A percentile compares a stretch with the other conserved stretches of the same genome.
These are phyloP conservation scores for Pisolithus thermaeus DNA, from an alignment of 1,284 basidiomycete genomes.

Conservation along the genomic window DNA sequence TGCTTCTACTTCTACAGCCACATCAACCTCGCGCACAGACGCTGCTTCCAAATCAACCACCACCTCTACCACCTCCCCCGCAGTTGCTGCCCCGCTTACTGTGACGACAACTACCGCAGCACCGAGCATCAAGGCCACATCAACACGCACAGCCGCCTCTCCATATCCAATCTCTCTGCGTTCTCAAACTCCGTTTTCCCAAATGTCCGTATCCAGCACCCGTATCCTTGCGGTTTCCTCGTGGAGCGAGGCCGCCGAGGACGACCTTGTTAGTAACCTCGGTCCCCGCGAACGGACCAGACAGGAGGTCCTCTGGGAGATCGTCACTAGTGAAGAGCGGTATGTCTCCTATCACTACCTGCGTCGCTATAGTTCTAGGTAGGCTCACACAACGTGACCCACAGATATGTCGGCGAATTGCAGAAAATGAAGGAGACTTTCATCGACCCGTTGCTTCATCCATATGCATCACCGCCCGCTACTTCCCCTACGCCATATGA, in stretches of 20 bases:
- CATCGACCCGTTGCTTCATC: conserved; percentile 85
- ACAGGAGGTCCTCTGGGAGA: conserved; percentile 97
- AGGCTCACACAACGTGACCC: neutral
- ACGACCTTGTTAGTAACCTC: conserved; percentile 90
- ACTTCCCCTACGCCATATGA: conserved; percentile 54
- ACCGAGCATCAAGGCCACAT: conserved; percentile 43
- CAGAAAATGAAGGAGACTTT: conserved; percentile 91
- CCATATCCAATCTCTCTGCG: conserved; percentile 65
- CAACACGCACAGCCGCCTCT: conserved; percentile 54
- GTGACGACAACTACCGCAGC: conserved; percentile 28
- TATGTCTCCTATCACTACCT: conserved; percentile 33
- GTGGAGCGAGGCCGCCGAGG: conserved; percentile 95
- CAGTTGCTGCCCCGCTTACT: conserved; percentile 41
- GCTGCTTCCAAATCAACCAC: conserved; percentile 31
- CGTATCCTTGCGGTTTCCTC: conserved; percentile 77
- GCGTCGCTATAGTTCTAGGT: conserved; percentile 6
- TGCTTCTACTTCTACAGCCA: conserved; percentile 56
- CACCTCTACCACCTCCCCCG: conserved; percentile 36
- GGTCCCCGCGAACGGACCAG: conserved; percentile 90
- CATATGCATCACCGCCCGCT: conserved; percentile 47
- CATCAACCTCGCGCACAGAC: conserved; percentile 51
- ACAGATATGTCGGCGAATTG: conserved; percentile 90
- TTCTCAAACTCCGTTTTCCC: conserved; percentile 73
- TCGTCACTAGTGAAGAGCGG: conserved; percentile 95
- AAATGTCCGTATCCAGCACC: conserved; percentile 62